These are phyloP conservation scores for Blastocystis hominis DNA, from an alignment of 352 stramenopile species.

Conservation along the genomic window DNA sequence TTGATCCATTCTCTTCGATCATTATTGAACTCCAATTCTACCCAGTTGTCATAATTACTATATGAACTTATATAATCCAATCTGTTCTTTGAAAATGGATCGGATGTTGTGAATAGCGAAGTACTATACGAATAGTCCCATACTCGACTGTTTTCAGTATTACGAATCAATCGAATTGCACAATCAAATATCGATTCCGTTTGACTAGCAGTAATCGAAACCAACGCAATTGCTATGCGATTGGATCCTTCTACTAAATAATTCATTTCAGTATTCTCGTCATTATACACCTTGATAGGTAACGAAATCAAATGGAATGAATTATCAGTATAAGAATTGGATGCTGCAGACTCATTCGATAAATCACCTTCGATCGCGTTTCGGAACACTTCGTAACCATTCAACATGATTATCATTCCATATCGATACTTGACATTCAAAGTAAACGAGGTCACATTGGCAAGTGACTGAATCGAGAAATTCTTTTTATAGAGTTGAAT, in stretches of 20 bases:
- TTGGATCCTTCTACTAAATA: not conserved
- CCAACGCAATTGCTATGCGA: not conserved
- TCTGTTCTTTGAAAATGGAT: not conserved
- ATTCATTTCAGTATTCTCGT: not conserved
- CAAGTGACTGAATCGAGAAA: not conserved
- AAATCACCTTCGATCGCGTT: not conserved
- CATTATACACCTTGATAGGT: not conserved
- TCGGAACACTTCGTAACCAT: slow-evolving; percentile 35
- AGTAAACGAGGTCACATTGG: not conserved
- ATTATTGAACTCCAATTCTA: not conserved
- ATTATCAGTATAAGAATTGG: not conserved
- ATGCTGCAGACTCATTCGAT: not conserved
- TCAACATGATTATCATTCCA: not conserved
- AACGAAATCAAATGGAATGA: not conserved
- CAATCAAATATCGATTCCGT: not conserved
- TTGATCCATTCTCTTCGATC: slow-evolving; percentile 6
- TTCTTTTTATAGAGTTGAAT: not conserved
- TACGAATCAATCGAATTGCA: slow-evolving; percentile 16
- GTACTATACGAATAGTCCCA: slow-evolving; percentile 33
- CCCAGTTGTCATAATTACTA: not conserved
- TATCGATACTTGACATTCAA: not conserved
- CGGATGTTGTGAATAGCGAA: not conserved
- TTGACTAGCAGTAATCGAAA: not conserved
- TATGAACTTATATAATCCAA: not conserved
- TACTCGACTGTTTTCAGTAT: not conserved